A percentile compares a stretch with the other conserved stretches of the same genome.
phyloP scores from a whole-genome alignment of 1,139 yeast genomes.

The Pichia sp. region DNA sequence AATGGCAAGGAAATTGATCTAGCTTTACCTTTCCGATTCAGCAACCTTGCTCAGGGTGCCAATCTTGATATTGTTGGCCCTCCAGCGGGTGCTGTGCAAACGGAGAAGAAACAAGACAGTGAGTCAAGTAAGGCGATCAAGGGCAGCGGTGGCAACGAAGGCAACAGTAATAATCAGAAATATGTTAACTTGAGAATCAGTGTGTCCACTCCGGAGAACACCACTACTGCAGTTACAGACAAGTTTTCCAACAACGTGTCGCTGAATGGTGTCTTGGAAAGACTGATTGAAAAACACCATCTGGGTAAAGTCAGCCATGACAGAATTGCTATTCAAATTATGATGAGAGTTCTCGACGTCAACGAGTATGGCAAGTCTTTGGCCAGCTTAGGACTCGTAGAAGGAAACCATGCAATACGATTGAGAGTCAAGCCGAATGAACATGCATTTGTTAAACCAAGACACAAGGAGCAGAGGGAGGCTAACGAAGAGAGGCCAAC shows the following conservation, averaged over 20 bases:
- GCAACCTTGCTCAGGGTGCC: conserved; percentile 30
- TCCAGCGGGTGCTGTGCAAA: conserved; percentile 13
- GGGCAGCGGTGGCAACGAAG: not conserved
- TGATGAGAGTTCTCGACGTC: conserved; percentile 7
- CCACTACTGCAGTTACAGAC: not conserved
- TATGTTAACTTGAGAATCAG: conserved; percentile 8
- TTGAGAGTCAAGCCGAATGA: not conserved
- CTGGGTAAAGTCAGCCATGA: not conserved
- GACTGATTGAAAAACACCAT: not conserved
- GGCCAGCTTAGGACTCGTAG: not conserved
- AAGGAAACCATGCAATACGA: conserved; percentile 11
- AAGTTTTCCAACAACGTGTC: not conserved
- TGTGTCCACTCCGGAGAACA: not conserved
- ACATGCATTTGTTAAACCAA: not conserved
- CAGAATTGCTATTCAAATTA: conserved; percentile 15
- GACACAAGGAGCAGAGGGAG: not conserved
- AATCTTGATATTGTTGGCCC: conserved; percentile 22
- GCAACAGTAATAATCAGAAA: not conserved
- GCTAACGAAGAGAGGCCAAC: too few species aligned
- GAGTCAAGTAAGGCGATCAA: conserved; percentile 22
- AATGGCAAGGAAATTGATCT: conserved; percentile 19
- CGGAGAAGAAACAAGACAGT: conserved; percentile 10
- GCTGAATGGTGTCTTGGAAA: not conserved
- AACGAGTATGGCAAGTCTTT: not conserved
- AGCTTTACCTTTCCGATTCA: conserved; percentile 29